Evolutionary conservation across 208 protist genomes (phyloP).

Genomic region (Crithidia bombi): DNA sequence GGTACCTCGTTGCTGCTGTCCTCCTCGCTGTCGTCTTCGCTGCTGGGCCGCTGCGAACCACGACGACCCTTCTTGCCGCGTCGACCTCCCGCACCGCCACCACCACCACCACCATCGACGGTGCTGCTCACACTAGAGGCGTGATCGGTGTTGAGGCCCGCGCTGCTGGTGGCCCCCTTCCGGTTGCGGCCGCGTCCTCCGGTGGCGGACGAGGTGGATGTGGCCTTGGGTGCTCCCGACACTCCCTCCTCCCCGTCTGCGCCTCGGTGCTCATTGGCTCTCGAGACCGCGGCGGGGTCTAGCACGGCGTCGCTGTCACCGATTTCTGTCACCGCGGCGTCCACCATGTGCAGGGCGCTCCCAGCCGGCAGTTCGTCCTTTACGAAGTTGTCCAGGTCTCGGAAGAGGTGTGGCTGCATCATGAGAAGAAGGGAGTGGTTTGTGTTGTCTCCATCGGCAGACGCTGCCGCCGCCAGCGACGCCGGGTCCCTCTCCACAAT

Average conservation of each 20-base stretch:
- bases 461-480: background rate
- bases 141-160: slow-evolving; percentile 1
- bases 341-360: slow-evolving; percentile 76
- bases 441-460: background rate
- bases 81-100: background rate
- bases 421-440: slow-evolving; percentile 57
- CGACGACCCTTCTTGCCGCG: background rate
- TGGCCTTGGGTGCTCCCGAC: background rate
- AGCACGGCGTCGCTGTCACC: slow-evolving; percentile 38
- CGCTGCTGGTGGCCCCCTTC: slow-evolving; percentile 1
- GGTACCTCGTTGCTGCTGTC: slow-evolving; percentile 20
- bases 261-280: slow-evolving; percentile 26
- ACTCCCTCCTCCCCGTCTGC: background rate
- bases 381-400: slow-evolving; percentile 75
- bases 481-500: slow-evolving; percentile 41
- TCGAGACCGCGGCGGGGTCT: slow-evolving; percentile 19
- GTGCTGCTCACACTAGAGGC: slow-evolving; percentile 17
- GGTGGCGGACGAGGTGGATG: background rate
- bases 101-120: slow-evolving; percentile 10
- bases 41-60: background rate
- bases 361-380: slow-evolving; percentile 64
- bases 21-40: slow-evolving; percentile 1
- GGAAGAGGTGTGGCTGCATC: slow-evolving; percentile 76
- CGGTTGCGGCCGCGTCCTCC: background rate
- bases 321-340: slow-evolving; percentile 65